Conservation (phyloP, 192 early-diverging fungal species). For the Chytriomyces sp. region DNA sequence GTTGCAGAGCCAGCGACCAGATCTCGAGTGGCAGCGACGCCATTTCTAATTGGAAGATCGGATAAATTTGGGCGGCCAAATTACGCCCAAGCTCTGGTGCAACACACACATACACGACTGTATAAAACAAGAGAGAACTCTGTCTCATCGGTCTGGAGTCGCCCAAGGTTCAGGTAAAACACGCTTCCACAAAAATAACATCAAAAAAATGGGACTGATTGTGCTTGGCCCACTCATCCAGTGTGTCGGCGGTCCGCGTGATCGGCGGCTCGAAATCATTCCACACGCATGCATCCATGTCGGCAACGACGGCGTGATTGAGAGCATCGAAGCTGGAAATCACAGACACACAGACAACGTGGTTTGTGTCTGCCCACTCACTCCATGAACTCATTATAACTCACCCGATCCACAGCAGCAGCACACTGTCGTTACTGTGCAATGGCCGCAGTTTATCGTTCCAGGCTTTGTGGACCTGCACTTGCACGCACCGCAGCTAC, state of each 20-base stretch:
- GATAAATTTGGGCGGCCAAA: no score
- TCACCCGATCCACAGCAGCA: no score
- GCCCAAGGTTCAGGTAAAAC: not conserved
- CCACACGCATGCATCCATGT: not conserved
- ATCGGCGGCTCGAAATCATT: not conserved
- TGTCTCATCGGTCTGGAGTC: no score
- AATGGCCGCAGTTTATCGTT: conserved; percentile 53
- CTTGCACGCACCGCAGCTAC: conserved; percentile 90
- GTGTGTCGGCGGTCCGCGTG: not conserved
- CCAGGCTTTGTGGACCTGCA: conserved; percentile 97
- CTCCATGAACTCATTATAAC: not conserved
- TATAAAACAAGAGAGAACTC: no score
- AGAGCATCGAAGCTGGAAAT: not conserved
- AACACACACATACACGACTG: no score
- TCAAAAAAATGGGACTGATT: not conserved
- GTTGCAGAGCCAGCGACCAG: no score
- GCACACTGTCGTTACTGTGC: not conserved
- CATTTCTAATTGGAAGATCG: no score
- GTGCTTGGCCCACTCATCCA: not conserved
- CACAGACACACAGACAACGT: not conserved
- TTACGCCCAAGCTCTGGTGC: no score
- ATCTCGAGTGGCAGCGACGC: no score
- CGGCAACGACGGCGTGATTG: not conserved
- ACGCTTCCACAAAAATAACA: not conserved
- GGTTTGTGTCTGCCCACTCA: not conserved